Evolutionary conservation across 208 protist species (phyloP).

Genomic region (Angomonas ambiguus): DNA sequence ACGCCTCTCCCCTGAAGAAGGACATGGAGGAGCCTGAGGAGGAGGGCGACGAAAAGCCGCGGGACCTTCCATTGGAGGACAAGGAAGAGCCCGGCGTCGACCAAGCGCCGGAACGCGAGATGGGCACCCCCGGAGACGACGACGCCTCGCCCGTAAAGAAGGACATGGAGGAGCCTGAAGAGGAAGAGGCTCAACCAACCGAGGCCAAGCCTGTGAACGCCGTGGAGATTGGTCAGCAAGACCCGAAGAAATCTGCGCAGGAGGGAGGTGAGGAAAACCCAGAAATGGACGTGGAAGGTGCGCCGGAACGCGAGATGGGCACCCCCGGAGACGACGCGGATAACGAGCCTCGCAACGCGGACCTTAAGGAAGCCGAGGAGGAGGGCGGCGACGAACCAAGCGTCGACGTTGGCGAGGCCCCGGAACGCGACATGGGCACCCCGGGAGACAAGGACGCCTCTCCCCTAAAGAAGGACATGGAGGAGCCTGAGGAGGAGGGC

Average conservation of each 20-base stretch:
- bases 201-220: background rate
- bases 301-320: background rate
- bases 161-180: slow-evolving; percentile 4
- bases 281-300: background rate
- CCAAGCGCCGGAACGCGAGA: background rate
- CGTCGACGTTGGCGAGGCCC: background rate
- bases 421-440: background rate
- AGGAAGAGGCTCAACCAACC: background rate
- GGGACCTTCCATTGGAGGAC: background rate
- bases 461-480: background rate
- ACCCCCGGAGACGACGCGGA: background rate
- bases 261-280: background rate
- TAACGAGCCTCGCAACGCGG: background rate
- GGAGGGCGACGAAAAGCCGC: background rate
- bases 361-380: background rate
- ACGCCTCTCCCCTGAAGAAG: slow-evolving; percentile 16
- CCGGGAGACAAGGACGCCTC: background rate
- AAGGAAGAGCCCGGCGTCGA: background rate
- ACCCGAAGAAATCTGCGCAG: background rate
- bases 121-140: slow-evolving; percentile 1
- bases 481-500: background rate
- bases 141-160: slow-evolving; percentile 10
- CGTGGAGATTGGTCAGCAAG: background rate
- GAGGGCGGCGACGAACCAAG: background rate
- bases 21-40: slow-evolving; percentile 10